Evolutionary conservation across 352 stramenopile genomes (phyloP).

Genomic region (Globisporangium uncinulatum): DNA sequence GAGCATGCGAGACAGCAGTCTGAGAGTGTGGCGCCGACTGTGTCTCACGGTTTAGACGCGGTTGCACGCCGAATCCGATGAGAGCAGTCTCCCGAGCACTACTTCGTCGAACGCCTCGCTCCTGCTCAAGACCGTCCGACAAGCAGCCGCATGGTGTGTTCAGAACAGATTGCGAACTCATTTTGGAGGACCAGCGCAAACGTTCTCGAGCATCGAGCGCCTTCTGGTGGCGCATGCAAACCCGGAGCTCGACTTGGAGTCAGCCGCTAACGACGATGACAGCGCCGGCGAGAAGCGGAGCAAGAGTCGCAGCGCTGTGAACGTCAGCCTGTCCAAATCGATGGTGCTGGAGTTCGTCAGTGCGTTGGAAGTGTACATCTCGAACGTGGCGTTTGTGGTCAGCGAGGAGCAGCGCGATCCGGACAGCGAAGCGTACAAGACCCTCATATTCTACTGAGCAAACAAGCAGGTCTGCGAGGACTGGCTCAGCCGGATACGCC

Average conservation of each 20-base stretch:
- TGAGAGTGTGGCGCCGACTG: constrained; percentile 30
- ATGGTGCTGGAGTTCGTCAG: constrained; percentile 53
- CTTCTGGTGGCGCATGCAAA: constrained; percentile 37
- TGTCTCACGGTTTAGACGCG: constrained; percentile 12
- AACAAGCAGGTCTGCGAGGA: constrained; percentile 69
- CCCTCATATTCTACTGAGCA: constrained; percentile 45
- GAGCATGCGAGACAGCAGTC: constrained; percentile 18
- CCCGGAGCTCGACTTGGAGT: neutral
- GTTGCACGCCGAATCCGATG: neutral
- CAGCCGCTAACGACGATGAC: neutral
- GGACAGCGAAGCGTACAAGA: constrained; percentile 46
- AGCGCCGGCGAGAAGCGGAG: neutral
- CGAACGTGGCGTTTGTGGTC: constrained; percentile 18
- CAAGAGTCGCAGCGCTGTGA: neutral
- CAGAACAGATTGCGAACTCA: constrained; percentile 69
- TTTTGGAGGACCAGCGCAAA: constrained; percentile 68
- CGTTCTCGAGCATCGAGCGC: constrained; percentile 69
- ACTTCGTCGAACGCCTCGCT: constrained; percentile 16
- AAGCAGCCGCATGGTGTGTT: constrained; percentile 66
- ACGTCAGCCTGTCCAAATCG: constrained; percentile 20
- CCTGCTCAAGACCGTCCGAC: constrained; percentile 26
- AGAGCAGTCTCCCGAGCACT: neutral
- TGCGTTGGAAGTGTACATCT: constrained; percentile 43
- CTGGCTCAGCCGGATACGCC: constrained; percentile 60
- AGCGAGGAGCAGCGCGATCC: constrained; percentile 19